phyloP scores from a whole-genome alignment of 768 basidiomycete genomes.

The Kwoniella dejecticola region DNA sequence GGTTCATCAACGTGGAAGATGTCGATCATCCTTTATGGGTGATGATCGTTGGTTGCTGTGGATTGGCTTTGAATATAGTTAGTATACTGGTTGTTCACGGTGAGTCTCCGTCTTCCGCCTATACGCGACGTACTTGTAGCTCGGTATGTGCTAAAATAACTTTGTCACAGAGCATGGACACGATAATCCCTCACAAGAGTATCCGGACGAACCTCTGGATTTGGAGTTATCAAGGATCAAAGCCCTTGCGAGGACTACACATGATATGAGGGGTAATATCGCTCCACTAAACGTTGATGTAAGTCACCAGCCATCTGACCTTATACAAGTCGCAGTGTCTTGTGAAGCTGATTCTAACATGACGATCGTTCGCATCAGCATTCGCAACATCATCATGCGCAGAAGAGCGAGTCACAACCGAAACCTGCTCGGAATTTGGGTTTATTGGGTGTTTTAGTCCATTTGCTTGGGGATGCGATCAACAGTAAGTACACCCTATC shows the following conservation, averaged over 20 bases:
- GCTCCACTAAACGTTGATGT: slow-evolving; percentile 53
- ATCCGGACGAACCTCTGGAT: slow-evolving; percentile 3
- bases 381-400: slow-evolving; percentile 61
- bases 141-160: neutral
- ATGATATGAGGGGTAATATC: slow-evolving; percentile 1
- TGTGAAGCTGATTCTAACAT: no score
- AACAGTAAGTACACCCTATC: slow-evolving; percentile 59
- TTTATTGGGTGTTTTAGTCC: slow-evolving; percentile 60
- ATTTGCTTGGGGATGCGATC: slow-evolving; percentile 63
- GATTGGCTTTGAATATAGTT: slow-evolving; percentile 60
- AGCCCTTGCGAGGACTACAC: neutral
- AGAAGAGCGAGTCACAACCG: slow-evolving; percentile 40
- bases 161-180: neutral
- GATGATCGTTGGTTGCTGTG: slow-evolving; percentile 61
- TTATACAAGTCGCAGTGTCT: no score
- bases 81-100: slow-evolving; percentile 62
- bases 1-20: slow-evolving; percentile 61
- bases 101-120: slow-evolving; percentile 59
- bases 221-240: slow-evolving; percentile 7
- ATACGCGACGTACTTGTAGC: neutral
- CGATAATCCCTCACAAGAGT: neutral
- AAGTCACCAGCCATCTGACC: no score
- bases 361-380: no score
- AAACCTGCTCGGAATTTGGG: slow-evolving; percentile 59
- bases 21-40: slow-evolving; percentile 60